These are phyloP conservation scores for Oryza brachyantha DNA, from an alignment of 176 grass and related monocot genomes.

Conservation along the genomic window DNA sequence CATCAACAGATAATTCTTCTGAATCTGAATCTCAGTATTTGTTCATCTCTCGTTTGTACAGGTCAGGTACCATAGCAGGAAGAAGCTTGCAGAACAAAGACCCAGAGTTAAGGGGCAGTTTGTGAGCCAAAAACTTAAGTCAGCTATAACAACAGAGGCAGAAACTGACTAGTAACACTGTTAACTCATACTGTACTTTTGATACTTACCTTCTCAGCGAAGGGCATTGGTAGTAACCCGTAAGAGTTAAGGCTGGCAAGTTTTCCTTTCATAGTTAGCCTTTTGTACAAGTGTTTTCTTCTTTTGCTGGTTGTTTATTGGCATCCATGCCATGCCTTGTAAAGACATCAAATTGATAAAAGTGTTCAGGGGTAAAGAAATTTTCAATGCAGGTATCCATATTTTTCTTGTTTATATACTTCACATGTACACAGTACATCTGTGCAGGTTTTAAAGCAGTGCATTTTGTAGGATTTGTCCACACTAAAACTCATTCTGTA, in stretches of 20 bases:
- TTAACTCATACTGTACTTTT: slow-evolving; percentile 32
- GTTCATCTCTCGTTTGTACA: slow-evolving; percentile 28
- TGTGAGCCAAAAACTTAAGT: slow-evolving; percentile 71
- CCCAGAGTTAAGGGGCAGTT: slow-evolving; percentile 95
- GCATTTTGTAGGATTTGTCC: not conserved
- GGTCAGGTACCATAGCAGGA: slow-evolving; percentile 95
- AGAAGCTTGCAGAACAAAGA: slow-evolving; percentile 88
- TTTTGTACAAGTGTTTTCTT: slow-evolving; percentile 22
- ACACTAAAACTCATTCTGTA: slow-evolving; percentile 4
- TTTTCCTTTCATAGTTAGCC: slow-evolving; percentile 41
- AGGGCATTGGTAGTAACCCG: slow-evolving; percentile 21
- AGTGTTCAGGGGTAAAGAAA: not conserved
- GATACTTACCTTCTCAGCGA: slow-evolving; percentile 18
- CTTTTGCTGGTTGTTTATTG: slow-evolving; percentile 32
- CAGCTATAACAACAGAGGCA: slow-evolving; percentile 40
- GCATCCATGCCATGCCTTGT: slow-evolving; percentile 31
- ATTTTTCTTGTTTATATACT: slow-evolving; percentile 19
- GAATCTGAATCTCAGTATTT: not conserved
- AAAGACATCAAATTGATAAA: slow-evolving; percentile 17
- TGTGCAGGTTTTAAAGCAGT: not conserved
- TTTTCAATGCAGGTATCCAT: not conserved
- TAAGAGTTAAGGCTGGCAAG: slow-evolving; percentile 37
- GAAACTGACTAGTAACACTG: slow-evolving; percentile 41
- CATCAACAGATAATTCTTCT: not conserved
- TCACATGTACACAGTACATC: not conserved